These are phyloP conservation scores for Boeremia lycopersici DNA, from an alignment of 2,329 filamentous ascomycete species.

Conservation along the genomic window DNA sequence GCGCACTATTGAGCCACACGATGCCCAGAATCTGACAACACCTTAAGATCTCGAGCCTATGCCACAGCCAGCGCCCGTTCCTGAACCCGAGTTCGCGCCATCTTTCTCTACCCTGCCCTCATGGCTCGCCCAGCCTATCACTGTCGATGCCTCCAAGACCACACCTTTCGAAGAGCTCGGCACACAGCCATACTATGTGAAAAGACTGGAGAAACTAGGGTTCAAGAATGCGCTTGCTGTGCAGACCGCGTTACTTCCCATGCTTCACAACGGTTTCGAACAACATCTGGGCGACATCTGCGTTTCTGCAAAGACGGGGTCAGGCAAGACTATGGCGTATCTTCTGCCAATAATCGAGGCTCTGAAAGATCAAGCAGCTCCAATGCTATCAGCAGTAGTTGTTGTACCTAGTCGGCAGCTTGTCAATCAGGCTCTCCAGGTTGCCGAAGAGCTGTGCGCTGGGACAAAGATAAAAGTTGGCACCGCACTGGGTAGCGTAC, in stretches of 20 bases:
- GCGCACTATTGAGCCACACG: background rate
- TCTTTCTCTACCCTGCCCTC: conserved; percentile 78
- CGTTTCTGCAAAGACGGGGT: conserved; percentile 91
- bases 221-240: conserved; percentile 77
- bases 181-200: conserved; percentile 64
- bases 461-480: conserved; percentile 79
- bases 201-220: conserved; percentile 69
- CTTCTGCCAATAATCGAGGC: conserved; percentile 82
- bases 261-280: conserved; percentile 71
- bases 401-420: conserved; percentile 91
- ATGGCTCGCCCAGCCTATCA: conserved; percentile 81
- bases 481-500: conserved; percentile 80
- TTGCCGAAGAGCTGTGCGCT: conserved; percentile 73
- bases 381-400: conserved; percentile 76
- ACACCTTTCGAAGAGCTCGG: conserved; percentile 69
- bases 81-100: conserved; percentile 63
- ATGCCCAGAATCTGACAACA: background rate
- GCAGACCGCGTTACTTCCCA: conserved; percentile 78
- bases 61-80: conserved; percentile 73
- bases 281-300: conserved; percentile 77
- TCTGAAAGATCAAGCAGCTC: conserved; percentile 68
- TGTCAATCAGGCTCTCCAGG: conserved; percentile 81
- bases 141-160: conserved; percentile 65
- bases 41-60: conserved; percentile 72
- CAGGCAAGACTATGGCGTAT: conserved; percentile 93